Evolutionary conservation across 83 land plant species (phyloP), one percentile per base, ranked within the genome.

Genomic region (Diphasiastrum complanatum): DNA sequence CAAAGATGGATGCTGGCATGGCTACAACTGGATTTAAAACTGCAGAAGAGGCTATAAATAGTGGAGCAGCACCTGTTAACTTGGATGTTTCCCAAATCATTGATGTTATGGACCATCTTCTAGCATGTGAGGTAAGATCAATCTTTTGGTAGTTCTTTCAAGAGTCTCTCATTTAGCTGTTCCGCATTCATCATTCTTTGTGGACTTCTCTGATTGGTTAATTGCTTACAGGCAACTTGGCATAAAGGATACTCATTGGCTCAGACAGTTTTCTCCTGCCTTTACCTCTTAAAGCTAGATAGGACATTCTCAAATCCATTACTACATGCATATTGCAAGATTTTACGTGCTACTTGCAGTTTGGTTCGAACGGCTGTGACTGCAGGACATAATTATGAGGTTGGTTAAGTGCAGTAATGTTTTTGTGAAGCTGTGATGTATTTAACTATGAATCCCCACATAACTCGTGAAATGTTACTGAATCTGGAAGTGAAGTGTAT

Each of bases 1-100:
- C 99, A 37, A 95, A 90, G 63, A 95, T 95, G 97, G 99, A 90
- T 72, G 90, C 89, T 40, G 99, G 99, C 38, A 95, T 95, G 73
- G 78, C 79, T 32, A 51, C 78, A 23, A 55, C 66, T 80, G 91
- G 83, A 60, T 84, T 72, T 54, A 78, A 63, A 48, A 84, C 90
- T 34, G 62, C 84, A 25, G 99, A 95, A 47, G 99, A 95, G 63
- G 99, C 99, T 16, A 82, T 95, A 47, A 84, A 86, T 35, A 73
- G 64, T 68, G 85, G 85, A 69, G 85, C 77, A 45, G 99, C 99
- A 73, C 99, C 97, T 1, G 56, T 86, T 48, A 82, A 83, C 46
- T 56, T 95, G 47, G 6, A 24, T 35, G 66, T 79, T 25, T 73
- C 70, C n/a, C 52, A 80, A 52, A 45, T 62, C 26, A 65, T 90